Percentiles rank a stretch among this genome's conserved stretches.
phyloP scores from a whole-genome alignment of 1,284 basidiomycete species.

The Ceratorhiza oryzae-sativae region DNA sequence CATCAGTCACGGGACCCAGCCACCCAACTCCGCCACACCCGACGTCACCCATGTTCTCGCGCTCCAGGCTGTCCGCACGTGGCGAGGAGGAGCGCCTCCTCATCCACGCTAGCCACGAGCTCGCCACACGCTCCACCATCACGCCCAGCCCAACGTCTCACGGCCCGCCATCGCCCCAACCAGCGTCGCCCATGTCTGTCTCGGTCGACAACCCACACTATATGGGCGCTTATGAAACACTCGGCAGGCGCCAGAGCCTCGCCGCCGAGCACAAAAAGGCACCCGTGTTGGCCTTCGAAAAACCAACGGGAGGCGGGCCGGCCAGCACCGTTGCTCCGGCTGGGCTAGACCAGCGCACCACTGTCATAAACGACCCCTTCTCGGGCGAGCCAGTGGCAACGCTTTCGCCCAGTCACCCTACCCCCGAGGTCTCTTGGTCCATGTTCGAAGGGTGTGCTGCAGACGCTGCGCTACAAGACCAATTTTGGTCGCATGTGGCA shows the following conservation, averaged over 20 bases:
- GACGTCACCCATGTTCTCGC: slow-evolving; percentile 11
- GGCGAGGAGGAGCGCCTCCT: slow-evolving; percentile 25
- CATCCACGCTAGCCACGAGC: slow-evolving; percentile 10
- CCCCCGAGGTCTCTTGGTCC: not conserved
- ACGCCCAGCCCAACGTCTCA: not conserved
- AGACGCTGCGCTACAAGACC: not conserved
- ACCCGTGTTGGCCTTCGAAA: not conserved
- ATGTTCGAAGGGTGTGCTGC: slow-evolving; percentile 10
- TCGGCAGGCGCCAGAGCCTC: not conserved
- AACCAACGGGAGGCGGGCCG: not conserved
- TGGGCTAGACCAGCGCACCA: not conserved
- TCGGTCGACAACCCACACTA: not conserved
- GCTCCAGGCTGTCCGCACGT: slow-evolving; percentile 4
- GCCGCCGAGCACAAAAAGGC: not conserved
- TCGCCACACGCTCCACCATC: not conserved
- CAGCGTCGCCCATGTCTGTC: not conserved
- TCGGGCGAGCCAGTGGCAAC: slow-evolving; percentile 13
- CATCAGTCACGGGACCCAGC: not conserved
- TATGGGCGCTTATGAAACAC: not conserved
- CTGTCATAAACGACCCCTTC: slow-evolving; percentile 8
- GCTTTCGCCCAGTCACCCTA: not conserved
- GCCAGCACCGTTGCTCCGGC: not conserved
- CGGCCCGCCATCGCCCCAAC: slow-evolving; percentile 4
- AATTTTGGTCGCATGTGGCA: slow-evolving; percentile 27
- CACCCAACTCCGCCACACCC: not conserved